These are phyloP conservation scores for Hanseniaspora lindneri DNA, from an alignment of 805 yeast genomes.

Conservation along the genomic window DNA sequence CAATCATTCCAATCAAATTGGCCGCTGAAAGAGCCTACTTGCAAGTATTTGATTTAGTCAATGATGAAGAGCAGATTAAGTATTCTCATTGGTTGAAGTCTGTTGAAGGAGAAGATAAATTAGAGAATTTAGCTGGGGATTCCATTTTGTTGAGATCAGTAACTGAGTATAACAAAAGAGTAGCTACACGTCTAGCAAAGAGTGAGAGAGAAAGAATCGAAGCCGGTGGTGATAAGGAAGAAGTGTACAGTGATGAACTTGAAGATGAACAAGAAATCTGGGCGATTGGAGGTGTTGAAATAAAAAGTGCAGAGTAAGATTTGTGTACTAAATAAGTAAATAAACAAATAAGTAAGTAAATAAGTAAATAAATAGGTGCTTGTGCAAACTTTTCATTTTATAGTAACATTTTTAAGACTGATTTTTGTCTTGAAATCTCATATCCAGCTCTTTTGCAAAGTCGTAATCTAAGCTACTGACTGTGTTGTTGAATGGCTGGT, in stretches of 20 bases:
- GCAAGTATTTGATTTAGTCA: constrained; percentile 58
- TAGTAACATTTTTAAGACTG: too few species aligned
- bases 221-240: constrained; percentile 82
- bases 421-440: too few species aligned
- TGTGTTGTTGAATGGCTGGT: neutral
- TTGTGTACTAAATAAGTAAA: neutral
- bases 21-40: constrained; percentile 89
- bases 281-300: constrained; percentile 68
- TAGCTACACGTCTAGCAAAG: constrained; percentile 71
- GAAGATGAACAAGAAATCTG: constrained; percentile 83
- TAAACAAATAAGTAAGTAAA: too few species aligned
- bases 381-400: neutral
- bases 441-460: neutral
- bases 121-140: constrained; percentile 37
- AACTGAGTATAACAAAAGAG: constrained; percentile 81
- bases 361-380: too few species aligned
- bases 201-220: constrained; percentile 79
- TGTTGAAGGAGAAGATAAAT: constrained; percentile 29
- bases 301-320: constrained; percentile 24
- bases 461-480: neutral
- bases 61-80: constrained; percentile 41
- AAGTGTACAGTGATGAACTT: constrained; percentile 68
- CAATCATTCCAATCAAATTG: constrained; percentile 79
- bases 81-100: constrained; percentile 57
- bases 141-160: constrained; percentile 57